Evolutionary conservation across 345 rosid genomes (phyloP).

Genomic region (Toxicodendron radicans): DNA sequence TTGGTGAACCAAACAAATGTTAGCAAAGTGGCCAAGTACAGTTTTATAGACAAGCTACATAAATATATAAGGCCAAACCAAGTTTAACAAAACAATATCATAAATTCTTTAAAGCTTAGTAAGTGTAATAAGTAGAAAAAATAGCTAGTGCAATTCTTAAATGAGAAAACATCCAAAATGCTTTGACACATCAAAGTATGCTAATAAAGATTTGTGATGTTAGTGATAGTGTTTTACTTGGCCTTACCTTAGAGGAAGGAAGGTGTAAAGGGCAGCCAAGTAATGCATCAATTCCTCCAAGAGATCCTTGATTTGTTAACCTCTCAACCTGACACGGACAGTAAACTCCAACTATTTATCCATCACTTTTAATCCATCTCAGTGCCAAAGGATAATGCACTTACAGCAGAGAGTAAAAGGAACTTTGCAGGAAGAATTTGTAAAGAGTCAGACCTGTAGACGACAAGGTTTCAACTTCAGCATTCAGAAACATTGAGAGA

Average conservation of each 20-base stretch:
- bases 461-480: slow-evolving; percentile 28
- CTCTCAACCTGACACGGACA: slow-evolving; percentile 59
- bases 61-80: neutral
- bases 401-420: slow-evolving; percentile 72
- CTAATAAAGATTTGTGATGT: neutral
- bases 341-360: slow-evolving; percentile 4
- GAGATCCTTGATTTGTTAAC: slow-evolving; percentile 76
- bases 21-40: slow-evolving; percentile 27
- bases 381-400: slow-evolving; percentile 30
- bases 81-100: neutral
- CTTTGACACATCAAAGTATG: too few species aligned
- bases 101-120: too few species aligned
- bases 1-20: slow-evolving; percentile 29
- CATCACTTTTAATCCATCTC: slow-evolving; percentile 16
- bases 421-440: slow-evolving; percentile 80
- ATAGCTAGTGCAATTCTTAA: neutral
- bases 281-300: slow-evolving; percentile 82
- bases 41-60: neutral
- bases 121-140: neutral
- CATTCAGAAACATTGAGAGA: slow-evolving; percentile 9
- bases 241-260: slow-evolving; percentile 69
- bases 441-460: slow-evolving; percentile 54
- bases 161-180: neutral
- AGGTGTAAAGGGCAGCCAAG: slow-evolving; percentile 89
- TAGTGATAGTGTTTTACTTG: neutral